Base-by-base conservation (phyloP, 1,284 basidiomycete genomes). In the Hemileia vastatrix region DNA sequence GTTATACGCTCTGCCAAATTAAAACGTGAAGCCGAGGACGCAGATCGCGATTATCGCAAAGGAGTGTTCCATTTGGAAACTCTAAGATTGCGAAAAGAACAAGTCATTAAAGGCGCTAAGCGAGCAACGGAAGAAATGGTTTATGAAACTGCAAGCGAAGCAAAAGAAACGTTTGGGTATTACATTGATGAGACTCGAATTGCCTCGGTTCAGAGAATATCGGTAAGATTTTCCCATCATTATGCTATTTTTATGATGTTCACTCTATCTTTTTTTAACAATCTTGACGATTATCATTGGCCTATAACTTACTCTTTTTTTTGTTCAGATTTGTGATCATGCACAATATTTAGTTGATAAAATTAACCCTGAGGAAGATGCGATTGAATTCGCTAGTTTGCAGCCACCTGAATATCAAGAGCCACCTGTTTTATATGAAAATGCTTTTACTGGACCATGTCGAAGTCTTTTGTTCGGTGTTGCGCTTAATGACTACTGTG, bases 31-130 rank as follows among this genome's bases (percentile, higher is more conserved):
- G 59, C 59, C 8, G 59, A 62, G 21, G 58, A 54, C 18, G 63
- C 76, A 86, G 93, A 97, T 77, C 88, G 87, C 74, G 90, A 92
- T 65, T 98, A 97, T 71, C 83, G 94, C 32, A 86, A 86, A 67
- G 90, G 84, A 36, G 84, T 98, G 31, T 88, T 96, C 76, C 90
- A 91, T 83, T 79, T 94, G 23, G 94, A 99, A 78, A 96, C 94
- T 0, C 80, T 97, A 21, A 80, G 92, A 24, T 66, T 76, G 49
- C 71, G 75, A 51, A 67, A 70, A 23, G 66, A 70, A 15, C 68
- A 71, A 15, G 70, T 76, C 3, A 66, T 68, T 24, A 40, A 53
- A 21, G 59, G 59, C 8, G 59, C 59, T 23, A 44, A 53, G 19
- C 18, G 59, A 44, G 59, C 59, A 2, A 62, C 53, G n/a, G 59